A percentile compares a stretch with the other conserved stretches of the same genome.
phyloP scores from a whole-genome alignment of 441 rosid species.

The Jatropha multifida region DNA sequence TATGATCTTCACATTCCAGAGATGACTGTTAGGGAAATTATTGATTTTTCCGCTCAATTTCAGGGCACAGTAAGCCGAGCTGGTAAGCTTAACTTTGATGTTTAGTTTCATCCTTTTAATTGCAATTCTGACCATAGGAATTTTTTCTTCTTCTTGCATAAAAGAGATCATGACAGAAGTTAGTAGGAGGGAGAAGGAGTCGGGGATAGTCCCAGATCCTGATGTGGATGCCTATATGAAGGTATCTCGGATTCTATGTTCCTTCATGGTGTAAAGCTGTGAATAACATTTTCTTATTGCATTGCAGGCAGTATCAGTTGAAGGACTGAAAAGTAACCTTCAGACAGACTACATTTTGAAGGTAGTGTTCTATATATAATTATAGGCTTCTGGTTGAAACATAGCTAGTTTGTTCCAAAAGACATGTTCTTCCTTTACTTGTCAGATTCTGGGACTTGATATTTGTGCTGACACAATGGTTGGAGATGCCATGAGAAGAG shows the following conservation, averaged over 20 bases:
- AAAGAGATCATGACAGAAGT: slow-evolving; percentile 59
- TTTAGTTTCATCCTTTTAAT: too few species aligned
- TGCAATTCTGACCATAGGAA: not conserved
- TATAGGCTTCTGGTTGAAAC: not conserved
- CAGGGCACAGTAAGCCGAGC: slow-evolving; percentile 54
- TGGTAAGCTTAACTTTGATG: slow-evolving; percentile 30
- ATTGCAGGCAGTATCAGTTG: slow-evolving; percentile 56
- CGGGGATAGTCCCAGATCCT: slow-evolving; percentile 57
- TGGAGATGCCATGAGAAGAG: slow-evolving; percentile 61
- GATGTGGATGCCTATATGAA: slow-evolving; percentile 71
- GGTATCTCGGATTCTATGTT: slow-evolving; percentile 31
- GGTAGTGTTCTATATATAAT: slow-evolving; percentile 31
- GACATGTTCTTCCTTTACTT: not conserved
- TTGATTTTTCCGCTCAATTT: slow-evolving; percentile 53
- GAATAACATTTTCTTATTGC: slow-evolving; percentile 10
- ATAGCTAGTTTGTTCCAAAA: not conserved
- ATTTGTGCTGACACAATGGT: slow-evolving; percentile 49
- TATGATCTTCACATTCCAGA: slow-evolving; percentile 57
- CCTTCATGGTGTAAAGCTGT: not conserved
- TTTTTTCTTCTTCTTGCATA: slow-evolving; percentile 1
- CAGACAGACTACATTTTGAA: slow-evolving; percentile 79
- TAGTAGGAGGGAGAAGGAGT: slow-evolving; percentile 50
- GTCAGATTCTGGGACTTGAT: slow-evolving; percentile 64
- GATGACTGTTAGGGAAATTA: slow-evolving; percentile 61
- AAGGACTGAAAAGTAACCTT: slow-evolving; percentile 49